Evolutionary conservation across 306 rosid genomes (phyloP), one percentile per base, ranked within the genome.

Genomic region (Comarum palustre): DNA sequence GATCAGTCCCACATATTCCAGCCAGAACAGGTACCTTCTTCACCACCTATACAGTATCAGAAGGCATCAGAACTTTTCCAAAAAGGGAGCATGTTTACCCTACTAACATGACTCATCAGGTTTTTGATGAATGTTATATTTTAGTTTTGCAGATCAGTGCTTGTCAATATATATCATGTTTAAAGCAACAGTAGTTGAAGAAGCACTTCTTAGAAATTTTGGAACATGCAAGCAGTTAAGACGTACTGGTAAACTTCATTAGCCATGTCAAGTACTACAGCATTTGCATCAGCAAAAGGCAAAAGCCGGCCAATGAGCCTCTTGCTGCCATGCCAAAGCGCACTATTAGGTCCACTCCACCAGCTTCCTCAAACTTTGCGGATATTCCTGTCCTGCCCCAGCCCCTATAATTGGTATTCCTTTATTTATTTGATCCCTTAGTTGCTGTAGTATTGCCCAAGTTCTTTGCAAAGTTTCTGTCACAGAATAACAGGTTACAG

Each of bases 301-400:
- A 93, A 80, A 93, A 84, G 75, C 98, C 97, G 16, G 98, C 96
- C 72, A 93, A 75, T 41, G 97, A 93, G 66, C 97, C 98, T 80
- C 98, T 90, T 68, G 97, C 94, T 25, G 98, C 96, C 98, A 93
- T 89, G 66, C 98, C 90, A 82, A 93, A 93, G 75, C 97, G 90
- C 72, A 93, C 88, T 76, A 89, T 93, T 74, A 93, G 84, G 84
- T 93, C 97, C 60, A 93, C 86, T 24, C 97, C 97, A 65, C 98
- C 98, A 75, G 82, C 96, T 89, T 93, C 97, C 84, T 90, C 98
- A 82, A 89, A 90, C 88, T 93, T 90, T 69, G 98, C 98, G 76
- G 98, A 93, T 84, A 93, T 93, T 61, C 97, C 96, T 25, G 96
- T 93, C 81, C 98, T 51, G 98, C 93, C 78, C 97, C 98, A 67